Percentiles rank a stretch among this genome's conserved stretches.
These are phyloP conservation scores for Cutaneotrichosporon dermatis DNA, from an alignment of 1,284 basidiomycete genomes.

Conservation along the genomic window DNA sequence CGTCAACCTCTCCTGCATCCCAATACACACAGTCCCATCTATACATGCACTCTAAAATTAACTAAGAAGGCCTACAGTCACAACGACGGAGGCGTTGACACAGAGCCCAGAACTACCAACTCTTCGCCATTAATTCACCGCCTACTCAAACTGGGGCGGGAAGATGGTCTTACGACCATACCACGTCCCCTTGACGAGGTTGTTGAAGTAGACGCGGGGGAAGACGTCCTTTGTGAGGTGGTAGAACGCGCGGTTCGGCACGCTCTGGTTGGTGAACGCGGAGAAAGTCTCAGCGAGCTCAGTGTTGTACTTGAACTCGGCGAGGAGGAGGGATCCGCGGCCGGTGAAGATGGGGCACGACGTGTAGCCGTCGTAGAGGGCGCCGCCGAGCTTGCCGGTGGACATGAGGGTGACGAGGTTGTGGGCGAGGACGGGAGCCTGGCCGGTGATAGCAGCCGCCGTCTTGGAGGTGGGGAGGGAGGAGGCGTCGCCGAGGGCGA, in stretches of 20 bases:
- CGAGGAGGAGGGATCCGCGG: conserved; percentile 66
- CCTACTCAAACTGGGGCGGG: conserved; percentile 34
- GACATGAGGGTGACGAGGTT: conserved; percentile 75
- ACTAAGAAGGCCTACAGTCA: too few species aligned
- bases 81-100: too few species aligned
- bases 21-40: neutral
- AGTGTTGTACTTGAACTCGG: conserved; percentile 77
- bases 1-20: too few species aligned
- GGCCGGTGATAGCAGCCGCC: conserved; percentile 84
- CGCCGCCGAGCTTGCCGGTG: conserved; percentile 63
- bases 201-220: conserved; percentile 81
- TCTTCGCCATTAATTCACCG: too few species aligned
- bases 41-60: neutral
- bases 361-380: conserved; percentile 74
- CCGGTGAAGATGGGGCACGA: conserved; percentile 48
- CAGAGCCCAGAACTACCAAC: too few species aligned
- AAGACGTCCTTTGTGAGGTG: conserved; percentile 87
- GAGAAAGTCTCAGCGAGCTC: conserved; percentile 82
- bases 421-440: conserved; percentile 87
- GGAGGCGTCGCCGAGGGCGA: conserved; percentile 84
- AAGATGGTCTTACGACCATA: conserved; percentile 46
- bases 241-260: conserved; percentile 67
- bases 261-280: conserved; percentile 62
- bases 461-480: conserved; percentile 94
- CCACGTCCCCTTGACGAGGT: conserved; percentile 62